A percentile compares a stretch with the other conserved stretches of the same genome.
phyloP scores from a whole-genome alignment of 768 basidiomycete species.

The Tricholoma sp. region DNA sequence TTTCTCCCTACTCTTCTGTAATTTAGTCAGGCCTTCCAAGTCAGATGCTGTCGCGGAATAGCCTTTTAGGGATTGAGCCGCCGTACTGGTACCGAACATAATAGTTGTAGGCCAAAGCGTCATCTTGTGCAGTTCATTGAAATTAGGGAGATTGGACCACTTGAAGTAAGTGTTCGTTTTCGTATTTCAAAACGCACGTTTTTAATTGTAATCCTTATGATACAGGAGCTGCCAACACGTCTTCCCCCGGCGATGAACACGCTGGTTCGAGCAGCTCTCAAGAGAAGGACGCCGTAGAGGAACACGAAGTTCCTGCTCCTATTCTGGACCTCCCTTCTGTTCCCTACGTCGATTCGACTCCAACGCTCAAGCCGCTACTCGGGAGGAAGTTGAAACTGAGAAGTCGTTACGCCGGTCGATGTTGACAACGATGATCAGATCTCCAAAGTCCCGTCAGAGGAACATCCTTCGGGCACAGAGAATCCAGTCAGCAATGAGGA shows the following conservation, averaged over 20 bases:
- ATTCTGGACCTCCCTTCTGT: neutral
- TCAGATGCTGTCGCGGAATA: neutral
- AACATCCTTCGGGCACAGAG: neutral
- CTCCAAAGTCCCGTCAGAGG: neutral
- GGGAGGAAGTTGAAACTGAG: neutral
- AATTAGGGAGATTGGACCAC: neutral
- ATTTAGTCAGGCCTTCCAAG: neutral
- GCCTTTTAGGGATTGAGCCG: neutral
- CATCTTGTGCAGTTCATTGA: neutral
- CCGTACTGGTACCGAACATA: neutral
- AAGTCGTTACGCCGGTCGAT: neutral
- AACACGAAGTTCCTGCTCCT: neutral
- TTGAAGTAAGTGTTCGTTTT: neutral
- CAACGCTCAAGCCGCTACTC: neutral
- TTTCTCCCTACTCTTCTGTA: too few species aligned
- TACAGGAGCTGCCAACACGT: neutral
- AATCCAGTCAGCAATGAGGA: conserved; percentile 5
- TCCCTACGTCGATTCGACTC: neutral
- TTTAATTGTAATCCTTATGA: neutral
- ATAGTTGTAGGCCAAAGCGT: neutral
- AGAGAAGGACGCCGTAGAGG: neutral
- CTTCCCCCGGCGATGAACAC: neutral
- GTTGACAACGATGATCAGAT: neutral
- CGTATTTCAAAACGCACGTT: neutral
- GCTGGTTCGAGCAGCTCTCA: neutral